A percentile compares a stretch with the other conserved stretches of the same genome.
Conservation (phyloP, 805 yeast genomes). For the Cyberlindnera xylosilytica region DNA sequence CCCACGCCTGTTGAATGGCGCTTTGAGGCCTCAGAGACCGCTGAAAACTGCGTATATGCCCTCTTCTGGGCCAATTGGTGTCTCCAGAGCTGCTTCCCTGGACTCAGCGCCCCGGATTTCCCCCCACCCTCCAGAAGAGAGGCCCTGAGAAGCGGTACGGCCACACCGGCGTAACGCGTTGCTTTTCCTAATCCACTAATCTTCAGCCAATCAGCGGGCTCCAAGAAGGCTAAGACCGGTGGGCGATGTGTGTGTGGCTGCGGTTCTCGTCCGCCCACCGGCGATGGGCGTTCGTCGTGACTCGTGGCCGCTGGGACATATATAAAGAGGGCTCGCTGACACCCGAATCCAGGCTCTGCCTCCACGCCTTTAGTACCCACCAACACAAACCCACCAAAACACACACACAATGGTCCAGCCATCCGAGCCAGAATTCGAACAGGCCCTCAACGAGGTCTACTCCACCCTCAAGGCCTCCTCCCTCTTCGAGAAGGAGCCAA, state of each 20-base stretch:
- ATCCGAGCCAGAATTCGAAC: conserved; percentile 97
- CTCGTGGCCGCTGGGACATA: background rate
- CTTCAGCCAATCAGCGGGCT: conserved; percentile 22
- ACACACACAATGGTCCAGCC: conserved; percentile 64
- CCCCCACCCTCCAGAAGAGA: background rate
- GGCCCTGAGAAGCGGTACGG: conserved; percentile 3
- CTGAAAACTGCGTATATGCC: too few species aligned
- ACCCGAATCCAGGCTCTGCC: background rate
- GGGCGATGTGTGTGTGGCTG: background rate
- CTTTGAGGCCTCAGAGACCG: too few species aligned
- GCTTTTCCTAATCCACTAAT: conserved; percentile 10
- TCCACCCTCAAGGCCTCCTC: conserved; percentile 89
- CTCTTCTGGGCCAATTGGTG: too few species aligned
- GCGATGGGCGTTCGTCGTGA: background rate
- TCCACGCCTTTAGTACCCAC: background rate
- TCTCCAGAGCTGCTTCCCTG: too few species aligned
- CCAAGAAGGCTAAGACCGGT: conserved; percentile 8
- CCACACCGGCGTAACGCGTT: conserved; percentile 19
- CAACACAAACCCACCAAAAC: background rate
- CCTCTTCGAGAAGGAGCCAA: conserved; percentile 83
- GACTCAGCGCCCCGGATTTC: background rate
- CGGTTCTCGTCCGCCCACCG: background rate
- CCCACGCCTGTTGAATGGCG: too few species aligned
- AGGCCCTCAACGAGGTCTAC: conserved; percentile 93
- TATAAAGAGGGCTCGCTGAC: conserved; percentile 1